phyloP scores from a whole-genome alignment of 176 grass and related monocot genomes.

The Oropetium thomaeum region DNA sequence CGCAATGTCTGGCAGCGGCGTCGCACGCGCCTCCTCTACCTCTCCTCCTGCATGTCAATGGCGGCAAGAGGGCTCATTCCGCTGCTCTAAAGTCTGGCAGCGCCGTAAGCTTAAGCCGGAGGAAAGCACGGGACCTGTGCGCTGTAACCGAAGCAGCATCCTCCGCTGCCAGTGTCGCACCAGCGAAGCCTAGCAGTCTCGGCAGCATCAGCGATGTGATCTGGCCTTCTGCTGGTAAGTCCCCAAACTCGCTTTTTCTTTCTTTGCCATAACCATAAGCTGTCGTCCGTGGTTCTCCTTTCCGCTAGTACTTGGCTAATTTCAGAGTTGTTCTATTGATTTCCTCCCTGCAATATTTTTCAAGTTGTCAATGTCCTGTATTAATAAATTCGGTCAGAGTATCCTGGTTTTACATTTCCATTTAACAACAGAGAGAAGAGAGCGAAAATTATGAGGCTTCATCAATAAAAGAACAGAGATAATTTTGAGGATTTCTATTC shows the following conservation, averaged over 20 bases:
- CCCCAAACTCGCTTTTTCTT: no score
- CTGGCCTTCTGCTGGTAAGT: constrained; percentile 86
- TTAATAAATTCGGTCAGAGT: not conserved
- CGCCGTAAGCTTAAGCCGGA: constrained; percentile 1
- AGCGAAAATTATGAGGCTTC: not conserved
- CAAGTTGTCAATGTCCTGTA: not conserved
- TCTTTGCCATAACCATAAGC: not conserved
- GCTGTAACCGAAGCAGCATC: constrained; percentile 19
- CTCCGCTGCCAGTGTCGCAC: not conserved
- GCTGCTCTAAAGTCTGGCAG: not conserved
- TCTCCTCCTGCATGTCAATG: constrained; percentile 27
- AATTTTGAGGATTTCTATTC: not conserved
- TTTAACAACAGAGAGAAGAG: no score
- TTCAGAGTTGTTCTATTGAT: not conserved
- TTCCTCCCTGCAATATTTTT: not conserved
- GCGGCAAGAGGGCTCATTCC: not conserved
- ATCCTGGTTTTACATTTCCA: not conserved
- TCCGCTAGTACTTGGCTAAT: not conserved
- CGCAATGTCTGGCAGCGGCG: constrained; percentile 33
- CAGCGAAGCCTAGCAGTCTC: constrained; percentile 8
- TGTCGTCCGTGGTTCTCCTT: not conserved
- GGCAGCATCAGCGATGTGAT: constrained; percentile 76
- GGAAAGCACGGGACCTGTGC: not conserved
- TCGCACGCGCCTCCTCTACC: constrained; percentile 17
- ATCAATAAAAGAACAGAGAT: not conserved